Base-by-base conservation (phyloP, 2,329 filamentous ascomycete species). In the Teratosphaeria nubilosa region DNA sequence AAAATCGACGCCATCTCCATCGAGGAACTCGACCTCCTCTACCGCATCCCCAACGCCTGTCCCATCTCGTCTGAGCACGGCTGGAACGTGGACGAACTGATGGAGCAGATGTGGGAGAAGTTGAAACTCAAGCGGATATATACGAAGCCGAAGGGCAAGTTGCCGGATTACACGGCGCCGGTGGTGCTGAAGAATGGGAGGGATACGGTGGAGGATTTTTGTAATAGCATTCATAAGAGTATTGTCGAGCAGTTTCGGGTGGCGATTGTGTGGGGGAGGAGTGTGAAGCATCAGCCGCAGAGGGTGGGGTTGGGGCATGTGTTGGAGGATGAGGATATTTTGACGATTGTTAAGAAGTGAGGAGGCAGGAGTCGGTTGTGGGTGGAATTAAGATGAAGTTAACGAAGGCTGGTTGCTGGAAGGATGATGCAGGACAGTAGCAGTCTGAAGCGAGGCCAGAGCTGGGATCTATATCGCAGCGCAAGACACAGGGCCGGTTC, bases 61-160 rank as follows among this genome's bases (percentile, higher is more conserved):
- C 94, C 94, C 30, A 97, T 99, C 76, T 96, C 91, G 72, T 94
- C 92, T 32, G 94, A 99, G 76, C 78, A 79, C 71, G 94, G 94
- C 58, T 99, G 94, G 94, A 99, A 99, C 75, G 77, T 99, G 61
- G 94, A 99, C 72, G 94, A 99, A 78, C 78, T 99, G 64, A 82
- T 99, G 79, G 94, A 97, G 77, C 85, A 87, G 73, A 97, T 97
- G 94, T 97, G 94, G 94, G 91, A 96, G 58, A 96, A 95, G 75
- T 82, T 99, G 67, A 90, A 88, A 69, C 81, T 99, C 60, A 86
- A 90, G 67, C 84, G 94, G 68, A 88, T 99, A 52, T 99, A 99
- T 78, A 99, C 94, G 59, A 99, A 99, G 78, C 94, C 94, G 61
- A 97, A 99, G 79, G 94, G 94, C 62, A 90, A 86, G 73, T 81